Percentiles rank a stretch among this genome's conserved stretches.
These are phyloP conservation scores for Pharus latifolius DNA, from an alignment of 176 grass and related monocot genomes.

Conservation along the genomic window DNA sequence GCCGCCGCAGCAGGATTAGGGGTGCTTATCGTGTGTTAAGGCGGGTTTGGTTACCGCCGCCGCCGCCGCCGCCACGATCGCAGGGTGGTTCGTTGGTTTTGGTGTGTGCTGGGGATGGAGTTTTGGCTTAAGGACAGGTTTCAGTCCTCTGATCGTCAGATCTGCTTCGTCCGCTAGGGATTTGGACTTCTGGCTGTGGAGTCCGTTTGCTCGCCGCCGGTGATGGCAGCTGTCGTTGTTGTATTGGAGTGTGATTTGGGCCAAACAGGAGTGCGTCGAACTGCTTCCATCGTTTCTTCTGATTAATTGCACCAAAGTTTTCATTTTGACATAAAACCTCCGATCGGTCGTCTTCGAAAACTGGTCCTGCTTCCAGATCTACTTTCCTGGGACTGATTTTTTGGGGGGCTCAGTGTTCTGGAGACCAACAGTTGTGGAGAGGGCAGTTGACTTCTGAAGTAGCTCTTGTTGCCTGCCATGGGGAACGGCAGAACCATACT, in stretches of 20 bases:
- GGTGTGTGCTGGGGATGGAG: constrained; percentile 2
- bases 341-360: not conserved
- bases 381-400: not conserved
- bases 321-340: no score
- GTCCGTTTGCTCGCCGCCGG: constrained; percentile 15
- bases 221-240: not conserved
- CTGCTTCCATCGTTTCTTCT: constrained; percentile 18
- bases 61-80: constrained; percentile 15
- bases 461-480: not conserved
- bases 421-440: not conserved
- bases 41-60: not conserved
- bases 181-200: constrained; percentile 24
- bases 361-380: constrained; percentile 24
- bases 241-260: no score
- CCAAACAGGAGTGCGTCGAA: no score
- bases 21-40: not conserved
- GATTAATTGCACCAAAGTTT: no score
- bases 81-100: not conserved
- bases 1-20: not conserved
- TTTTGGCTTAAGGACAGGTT: no score
- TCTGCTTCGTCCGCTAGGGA: constrained; percentile 25
- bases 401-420: not conserved
- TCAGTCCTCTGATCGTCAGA: constrained; percentile 10
- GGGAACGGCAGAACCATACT: not conserved
- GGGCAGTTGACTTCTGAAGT: constrained; percentile 11